A percentile compares a stretch with the other conserved stretches of the same genome.
These are phyloP conservation scores for Xylaria sp. DNA, from an alignment of 2,329 filamentous ascomycete genomes.

Conservation along the genomic window DNA sequence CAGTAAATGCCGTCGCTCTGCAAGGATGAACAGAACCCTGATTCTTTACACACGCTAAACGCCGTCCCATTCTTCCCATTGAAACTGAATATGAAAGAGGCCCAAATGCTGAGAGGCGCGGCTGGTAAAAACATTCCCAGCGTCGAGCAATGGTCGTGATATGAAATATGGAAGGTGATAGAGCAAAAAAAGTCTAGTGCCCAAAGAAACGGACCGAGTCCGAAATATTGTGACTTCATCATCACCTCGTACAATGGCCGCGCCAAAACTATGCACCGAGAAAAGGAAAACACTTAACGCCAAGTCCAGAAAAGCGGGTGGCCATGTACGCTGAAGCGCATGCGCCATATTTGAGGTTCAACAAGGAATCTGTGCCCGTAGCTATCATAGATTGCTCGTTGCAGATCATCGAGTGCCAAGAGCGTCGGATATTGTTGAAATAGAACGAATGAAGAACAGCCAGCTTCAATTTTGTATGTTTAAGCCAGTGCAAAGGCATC, in stretches of 20 bases:
- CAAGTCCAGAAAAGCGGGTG: conserved; percentile 39
- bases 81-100: conserved; percentile 19
- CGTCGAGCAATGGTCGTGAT: conserved; percentile 19
- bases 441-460: conserved; percentile 18
- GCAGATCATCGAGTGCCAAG: conserved; percentile 44
- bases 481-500: neutral
- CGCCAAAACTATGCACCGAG: conserved; percentile 44
- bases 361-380: conserved; percentile 36
- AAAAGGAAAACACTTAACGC: conserved; percentile 44
- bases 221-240: conserved; percentile 43
- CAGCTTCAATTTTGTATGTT: conserved; percentile 1
- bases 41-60: conserved; percentile 36
- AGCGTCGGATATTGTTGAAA: conserved; percentile 44
- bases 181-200: conserved; percentile 43
- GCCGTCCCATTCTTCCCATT: conserved; percentile 33
- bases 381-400: conserved; percentile 46
- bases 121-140: conserved; percentile 9
- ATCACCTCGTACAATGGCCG: conserved; percentile 48
- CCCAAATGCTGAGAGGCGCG: neutral
- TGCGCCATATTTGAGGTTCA: conserved; percentile 24
- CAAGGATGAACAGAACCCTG: conserved; percentile 22
- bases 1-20: conserved; percentile 31
- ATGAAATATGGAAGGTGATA: conserved; percentile 27
- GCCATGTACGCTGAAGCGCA: conserved; percentile 19
- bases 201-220: conserved; percentile 37